These are phyloP conservation scores for Paracamarosporium sp. DNA, from an alignment of 2,329 filamentous ascomycete species.

Conservation along the genomic window DNA sequence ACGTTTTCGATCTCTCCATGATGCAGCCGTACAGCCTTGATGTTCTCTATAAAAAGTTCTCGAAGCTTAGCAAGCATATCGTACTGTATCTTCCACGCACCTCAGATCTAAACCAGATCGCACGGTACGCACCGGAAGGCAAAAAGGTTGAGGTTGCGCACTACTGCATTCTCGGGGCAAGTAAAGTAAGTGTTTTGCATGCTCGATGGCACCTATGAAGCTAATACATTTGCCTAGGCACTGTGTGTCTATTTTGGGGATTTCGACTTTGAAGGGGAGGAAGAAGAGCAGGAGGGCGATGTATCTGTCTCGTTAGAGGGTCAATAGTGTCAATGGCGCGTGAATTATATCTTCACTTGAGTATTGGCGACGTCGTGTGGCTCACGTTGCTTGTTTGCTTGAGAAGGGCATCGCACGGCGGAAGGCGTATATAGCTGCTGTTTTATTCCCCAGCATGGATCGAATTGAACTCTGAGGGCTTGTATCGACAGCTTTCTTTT, in stretches of 20 bases:
- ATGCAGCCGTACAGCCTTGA: slow-evolving; percentile 86
- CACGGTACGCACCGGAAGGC: slow-evolving; percentile 37
- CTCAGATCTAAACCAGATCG: slow-evolving; percentile 48
- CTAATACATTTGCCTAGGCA: slow-evolving; percentile 45
- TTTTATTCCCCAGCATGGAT: neutral
- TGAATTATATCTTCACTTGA: neutral
- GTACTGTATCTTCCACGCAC: slow-evolving; percentile 82
- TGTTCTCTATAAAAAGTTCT: slow-evolving; percentile 49
- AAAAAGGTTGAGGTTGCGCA: slow-evolving; percentile 60
- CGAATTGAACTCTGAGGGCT: neutral
- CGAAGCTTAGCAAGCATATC: slow-evolving; percentile 55
- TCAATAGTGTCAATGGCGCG: neutral
- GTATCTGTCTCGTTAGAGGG: neutral
- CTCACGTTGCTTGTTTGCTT: neutral
- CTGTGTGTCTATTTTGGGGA: slow-evolving; percentile 66
- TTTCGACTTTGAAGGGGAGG: slow-evolving; percentile 48
- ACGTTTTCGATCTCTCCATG: slow-evolving; percentile 80
- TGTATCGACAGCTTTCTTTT: neutral
- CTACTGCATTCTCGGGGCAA: slow-evolving; percentile 89
- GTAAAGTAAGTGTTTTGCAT: slow-evolving; percentile 66
- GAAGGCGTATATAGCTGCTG: neutral
- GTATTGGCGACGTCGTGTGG: neutral
- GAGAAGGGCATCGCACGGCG: neutral
- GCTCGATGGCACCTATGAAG: neutral
- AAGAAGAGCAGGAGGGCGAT: slow-evolving; percentile 20